A percentile compares a stretch with the other conserved stretches of the same genome.
Evolutionary conservation across 352 stramenopile species (phyloP).

Genomic region (Phytophthora sojae): DNA sequence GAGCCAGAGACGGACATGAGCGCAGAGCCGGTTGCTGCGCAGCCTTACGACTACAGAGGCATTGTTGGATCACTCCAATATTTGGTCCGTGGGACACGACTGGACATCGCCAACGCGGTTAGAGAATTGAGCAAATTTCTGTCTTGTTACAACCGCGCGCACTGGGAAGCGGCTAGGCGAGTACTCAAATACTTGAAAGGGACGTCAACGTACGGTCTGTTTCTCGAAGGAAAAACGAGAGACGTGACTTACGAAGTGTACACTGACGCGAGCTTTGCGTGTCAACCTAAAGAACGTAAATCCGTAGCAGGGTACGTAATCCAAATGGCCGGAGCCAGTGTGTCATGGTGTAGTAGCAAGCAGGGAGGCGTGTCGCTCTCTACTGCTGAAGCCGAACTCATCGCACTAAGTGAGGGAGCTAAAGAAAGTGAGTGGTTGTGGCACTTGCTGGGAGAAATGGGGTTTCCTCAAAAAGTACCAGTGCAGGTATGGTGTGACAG

Average conservation of each 20-base stretch:
- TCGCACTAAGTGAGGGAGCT: too few species aligned
- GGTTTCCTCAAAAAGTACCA: too few species aligned
- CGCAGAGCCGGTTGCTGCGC: conserved; percentile 21
- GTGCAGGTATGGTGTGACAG: too few species aligned
- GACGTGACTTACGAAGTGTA: too few species aligned
- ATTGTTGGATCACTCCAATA: conserved; percentile 38
- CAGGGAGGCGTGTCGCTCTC: too few species aligned
- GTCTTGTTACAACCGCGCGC: conserved; percentile 40
- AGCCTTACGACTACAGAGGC: conserved; percentile 27
- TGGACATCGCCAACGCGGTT: conserved; percentile 42
- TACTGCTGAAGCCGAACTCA: too few species aligned
- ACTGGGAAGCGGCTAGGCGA: conserved; percentile 30
- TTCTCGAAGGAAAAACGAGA: conserved; percentile 6
- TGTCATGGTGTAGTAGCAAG: too few species aligned
- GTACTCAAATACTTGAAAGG: conserved; percentile 34
- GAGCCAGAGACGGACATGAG: conserved; percentile 30
- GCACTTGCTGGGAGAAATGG: too few species aligned
- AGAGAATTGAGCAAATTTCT: conserved; percentile 36
- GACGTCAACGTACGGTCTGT: conserved; percentile 21
- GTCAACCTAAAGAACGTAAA: too few species aligned
- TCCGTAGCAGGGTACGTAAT: too few species aligned
- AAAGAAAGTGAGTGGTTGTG: too few species aligned
- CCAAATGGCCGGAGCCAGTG: too few species aligned
- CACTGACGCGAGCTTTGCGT: conserved; percentile 8
- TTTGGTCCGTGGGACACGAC: conserved; percentile 30